Percentiles rank a stretch among this genome's conserved stretches.
Evolutionary conservation across 768 basidiomycete genomes (phyloP).

Genomic region (Pulveroboletus sp.): DNA sequence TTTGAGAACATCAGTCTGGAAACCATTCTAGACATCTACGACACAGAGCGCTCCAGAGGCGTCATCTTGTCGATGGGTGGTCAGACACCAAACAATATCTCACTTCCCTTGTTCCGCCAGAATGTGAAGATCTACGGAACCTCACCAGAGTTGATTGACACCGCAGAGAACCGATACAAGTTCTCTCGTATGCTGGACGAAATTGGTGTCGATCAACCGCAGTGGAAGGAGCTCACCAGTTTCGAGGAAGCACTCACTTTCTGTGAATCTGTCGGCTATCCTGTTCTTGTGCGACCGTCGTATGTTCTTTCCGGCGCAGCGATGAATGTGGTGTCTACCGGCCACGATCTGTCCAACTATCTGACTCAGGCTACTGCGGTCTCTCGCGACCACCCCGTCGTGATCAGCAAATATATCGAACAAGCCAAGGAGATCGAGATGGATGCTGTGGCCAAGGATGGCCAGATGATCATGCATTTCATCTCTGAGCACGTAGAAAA

Average conservation of each 20-base stretch:
- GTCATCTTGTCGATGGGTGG: slow-evolving; percentile 98
- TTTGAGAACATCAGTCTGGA: slow-evolving; percentile 98
- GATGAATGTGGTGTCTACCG: slow-evolving; percentile 98
- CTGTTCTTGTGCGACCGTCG: slow-evolving; percentile 94
- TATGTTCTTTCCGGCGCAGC: slow-evolving; percentile 99
- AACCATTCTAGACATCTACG: slow-evolving; percentile 95
- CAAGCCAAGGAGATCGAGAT: slow-evolving; percentile 99
- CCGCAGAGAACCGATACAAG: slow-evolving; percentile 98
- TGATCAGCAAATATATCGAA: slow-evolving; percentile 99
- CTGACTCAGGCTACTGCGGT: slow-evolving; percentile 94
- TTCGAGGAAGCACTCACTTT: slow-evolving; percentile 84
- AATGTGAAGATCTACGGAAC: slow-evolving; percentile 99
- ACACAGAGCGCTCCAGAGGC: slow-evolving; percentile 81
- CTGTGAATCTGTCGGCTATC: slow-evolving; percentile 91
- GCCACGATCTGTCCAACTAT: slow-evolving; percentile 87
- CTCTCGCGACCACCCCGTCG: slow-evolving; percentile 93
- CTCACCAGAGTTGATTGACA: slow-evolving; percentile 99
- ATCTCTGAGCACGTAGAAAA: slow-evolving; percentile 99
- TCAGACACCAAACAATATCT: slow-evolving; percentile 98
- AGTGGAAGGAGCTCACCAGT: slow-evolving; percentile 94
- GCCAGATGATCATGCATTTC: slow-evolving; percentile 99
- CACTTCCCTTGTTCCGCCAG: slow-evolving; percentile 89
- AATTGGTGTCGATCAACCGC: slow-evolving; percentile 97
- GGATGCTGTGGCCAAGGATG: slow-evolving; percentile 96
- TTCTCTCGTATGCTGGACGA: slow-evolving; percentile 97